Percentiles rank a stretch among this genome's conserved stretches.
phyloP scores from a whole-genome alignment of 2,329 filamentous ascomycete genomes.

The Fusarium solani-melongenae region DNA sequence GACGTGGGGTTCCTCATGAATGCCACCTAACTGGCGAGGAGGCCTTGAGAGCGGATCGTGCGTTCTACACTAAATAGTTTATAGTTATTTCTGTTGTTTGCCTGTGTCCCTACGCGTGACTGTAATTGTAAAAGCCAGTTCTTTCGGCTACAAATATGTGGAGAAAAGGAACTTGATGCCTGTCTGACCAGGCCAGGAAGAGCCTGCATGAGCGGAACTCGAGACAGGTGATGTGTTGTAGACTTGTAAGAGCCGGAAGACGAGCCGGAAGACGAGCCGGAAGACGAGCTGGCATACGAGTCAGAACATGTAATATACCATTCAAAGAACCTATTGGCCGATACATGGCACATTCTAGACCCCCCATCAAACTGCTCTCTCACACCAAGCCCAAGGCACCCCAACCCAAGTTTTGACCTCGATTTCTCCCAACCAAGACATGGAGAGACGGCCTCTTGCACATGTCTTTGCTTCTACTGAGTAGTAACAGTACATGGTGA shows the following conservation, averaged over 20 bases:
- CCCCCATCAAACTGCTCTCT: not conserved
- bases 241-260: not conserved
- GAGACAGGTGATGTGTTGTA: not conserved
- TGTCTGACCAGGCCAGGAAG: not conserved
- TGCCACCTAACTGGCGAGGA: constrained; percentile 3
- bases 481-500: not conserved
- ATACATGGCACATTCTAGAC: not conserved
- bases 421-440: not conserved
- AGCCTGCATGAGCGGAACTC: not conserved
- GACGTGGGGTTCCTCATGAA: constrained; percentile 8
- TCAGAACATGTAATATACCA: not conserved
- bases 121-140: not conserved
- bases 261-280: not conserved
- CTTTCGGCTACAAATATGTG: not conserved
- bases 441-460: not conserved
- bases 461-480: not conserved
- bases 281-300: not conserved
- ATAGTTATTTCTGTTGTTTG: constrained; percentile 7
- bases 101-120: not conserved
- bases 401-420: not conserved
- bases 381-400: not conserved
- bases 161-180: not conserved
- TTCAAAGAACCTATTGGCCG: not conserved
- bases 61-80: constrained; percentile 26
- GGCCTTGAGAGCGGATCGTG: constrained; percentile 12